Evolutionary conservation across 495 filamentous ascomycete species (phyloP), one percentile per base, ranked within the genome.

Genomic region (Cladorrhinum samala): DNA sequence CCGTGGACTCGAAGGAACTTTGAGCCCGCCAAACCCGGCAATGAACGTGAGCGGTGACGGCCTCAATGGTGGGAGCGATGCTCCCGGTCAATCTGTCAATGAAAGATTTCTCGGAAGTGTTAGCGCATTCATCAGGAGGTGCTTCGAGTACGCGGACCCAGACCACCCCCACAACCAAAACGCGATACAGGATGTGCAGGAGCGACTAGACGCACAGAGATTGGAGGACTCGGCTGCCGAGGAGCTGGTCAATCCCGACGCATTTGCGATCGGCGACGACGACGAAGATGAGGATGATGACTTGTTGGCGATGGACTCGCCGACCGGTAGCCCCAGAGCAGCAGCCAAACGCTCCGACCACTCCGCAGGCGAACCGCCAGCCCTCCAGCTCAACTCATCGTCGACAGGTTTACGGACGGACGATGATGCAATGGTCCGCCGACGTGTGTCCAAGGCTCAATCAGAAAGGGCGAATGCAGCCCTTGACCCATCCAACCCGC

Each of bases 141-240:
- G 93, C 68, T 97, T 98, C 55, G 94, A 98, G 72, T 98, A 98
- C 64, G 93, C 93, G 16, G 93, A 98, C 66, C 94, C 93, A 8
- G 92, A 94, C 62, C 85, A 88, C 53, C 80, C 83, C 0, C 78
- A 75, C 27, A 79, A 83, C 48, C 76, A 81, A 53, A 70, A 66
- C 52, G 41, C 62, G 39, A 58, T 49, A 21, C 52, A 30, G 21
- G 20, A 51, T 17, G 46, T 39, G 19, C 25, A 43, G 46, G 19
- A 49, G 33, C 51, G 46, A n/a, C 23, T 41, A 17, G 51, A 19
- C 19, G 48, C 25, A 49, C 61, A 49, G 13, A 64, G 40, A 30
- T 53, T 62, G 19, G 58, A 63, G 51, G 64, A 71, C 56, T 17
- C 49, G 6, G 47, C 21, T 2, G 54, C 36, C 63, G 75, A 58